Percentiles rank a stretch among this genome's conserved stretches.
Evolutionary conservation across 768 basidiomycete genomes (phyloP).

Genomic region (Mycena floridula): DNA sequence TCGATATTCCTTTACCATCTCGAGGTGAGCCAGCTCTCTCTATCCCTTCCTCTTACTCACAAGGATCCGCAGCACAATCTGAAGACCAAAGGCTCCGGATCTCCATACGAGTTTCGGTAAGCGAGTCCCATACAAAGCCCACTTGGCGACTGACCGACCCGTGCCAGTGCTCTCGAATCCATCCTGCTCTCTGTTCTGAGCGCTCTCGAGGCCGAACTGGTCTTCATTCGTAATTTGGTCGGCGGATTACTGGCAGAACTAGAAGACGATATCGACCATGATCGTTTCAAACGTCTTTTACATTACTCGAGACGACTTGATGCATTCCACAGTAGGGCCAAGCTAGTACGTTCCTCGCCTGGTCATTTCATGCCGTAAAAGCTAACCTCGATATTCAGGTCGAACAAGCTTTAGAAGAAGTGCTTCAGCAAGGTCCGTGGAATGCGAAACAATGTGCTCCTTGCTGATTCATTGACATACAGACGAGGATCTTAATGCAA

Average conservation of each 20-base stretch:
- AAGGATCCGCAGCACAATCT: conserved; percentile 63
- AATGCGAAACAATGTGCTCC: conserved; percentile 1
- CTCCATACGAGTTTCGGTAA: conserved; percentile 88
- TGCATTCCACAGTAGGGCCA: conserved; percentile 88
- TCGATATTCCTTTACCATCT: conserved; percentile 86
- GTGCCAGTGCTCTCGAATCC: conserved; percentile 82
- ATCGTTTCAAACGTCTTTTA: conserved; percentile 86
- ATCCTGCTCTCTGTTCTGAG: conserved; percentile 87
- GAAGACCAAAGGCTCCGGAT: conserved; percentile 57
- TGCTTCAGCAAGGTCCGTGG: conserved; percentile 85
- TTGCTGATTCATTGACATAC: too few relatives aligned
- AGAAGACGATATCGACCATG: conserved; percentile 93
- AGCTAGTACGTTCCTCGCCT: conserved; percentile 44
- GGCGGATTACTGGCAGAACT: conserved; percentile 87
- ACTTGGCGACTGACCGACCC: conserved; percentile 14
- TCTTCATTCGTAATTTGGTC: conserved; percentile 86
- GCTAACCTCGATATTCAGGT: conserved; percentile 42
- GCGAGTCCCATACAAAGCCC: conserved; percentile 4
- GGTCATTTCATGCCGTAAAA: conserved; percentile 1
- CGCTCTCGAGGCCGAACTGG: conserved; percentile 95
- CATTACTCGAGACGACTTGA: conserved; percentile 88
- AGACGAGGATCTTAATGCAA: conserved; percentile 92
- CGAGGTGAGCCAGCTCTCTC: conserved; percentile 43
- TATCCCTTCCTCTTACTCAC: conserved; percentile 4
- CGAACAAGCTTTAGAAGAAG: conserved; percentile 85